Base-by-base conservation (phyloP, 371 early-diverging fungal genomes). In the Mortierella sp. region DNA sequence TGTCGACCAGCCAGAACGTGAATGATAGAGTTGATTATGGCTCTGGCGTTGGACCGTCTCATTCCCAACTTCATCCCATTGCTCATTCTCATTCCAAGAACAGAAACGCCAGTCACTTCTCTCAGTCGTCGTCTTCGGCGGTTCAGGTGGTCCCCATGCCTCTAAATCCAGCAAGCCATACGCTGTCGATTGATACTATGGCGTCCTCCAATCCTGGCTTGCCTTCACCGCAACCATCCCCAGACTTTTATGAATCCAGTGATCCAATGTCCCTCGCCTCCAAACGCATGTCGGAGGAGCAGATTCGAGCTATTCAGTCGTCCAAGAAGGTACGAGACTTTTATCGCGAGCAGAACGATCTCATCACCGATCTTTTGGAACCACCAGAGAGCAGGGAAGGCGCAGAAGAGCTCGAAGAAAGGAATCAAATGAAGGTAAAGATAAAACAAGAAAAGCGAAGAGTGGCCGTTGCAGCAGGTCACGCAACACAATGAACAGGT, bases 291-390 rank as follows among this genome's bases (percentile, higher is more conserved):
- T 70, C 80, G 4, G 78, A 80, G 31, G 81, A 79, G 9, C 78
- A 82, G 49, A 70, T 82, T 5, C 41, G 47, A 39, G 65, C 58
- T 1, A 69, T 80, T 17, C 63, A 49, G n/a, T 60, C 75, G 19
- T 50, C 60, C 34, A 56, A 65, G 50, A 68, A 79, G 41, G 80
- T 92, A 9, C 84, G 75, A 30, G 79, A 75, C 30, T 95, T 93
- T 75, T 96, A 96, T 73, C 83, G 86, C 58, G 81, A 86, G 32
- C 96, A 96, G 72, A 95, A 96, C 71, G 90, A 88, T 39, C 83
- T 92, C 44, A 96, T 96, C 60, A 88, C 93, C 27, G 86, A 86
- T 28, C 86, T 93, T 60, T 67, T 92, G 39, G 82, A 84, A 17
- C 90, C 93, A 15, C 59, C 81, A 52, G 79, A 78, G 70, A 60